phyloP scores from a whole-genome alignment of 2,329 filamentous ascomycete genomes.

The Capronia epimyces region DNA sequence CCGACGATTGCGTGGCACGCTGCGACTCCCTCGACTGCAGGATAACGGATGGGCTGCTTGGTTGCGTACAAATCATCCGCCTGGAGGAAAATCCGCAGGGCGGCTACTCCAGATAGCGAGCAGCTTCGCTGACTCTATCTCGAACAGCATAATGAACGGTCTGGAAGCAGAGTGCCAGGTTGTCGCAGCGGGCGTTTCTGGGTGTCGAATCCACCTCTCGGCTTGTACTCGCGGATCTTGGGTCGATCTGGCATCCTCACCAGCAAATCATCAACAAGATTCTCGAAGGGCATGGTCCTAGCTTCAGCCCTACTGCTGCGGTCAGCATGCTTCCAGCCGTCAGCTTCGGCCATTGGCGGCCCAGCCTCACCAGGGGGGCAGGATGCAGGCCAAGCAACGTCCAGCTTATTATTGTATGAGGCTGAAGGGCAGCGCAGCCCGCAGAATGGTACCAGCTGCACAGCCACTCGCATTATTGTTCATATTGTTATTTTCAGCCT shows the following conservation, averaged over 20 bases:
- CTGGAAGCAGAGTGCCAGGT: neutral
- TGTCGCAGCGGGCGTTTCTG: neutral
- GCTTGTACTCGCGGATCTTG: neutral
- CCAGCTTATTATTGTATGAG: neutral
- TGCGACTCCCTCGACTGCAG: too few species aligned
- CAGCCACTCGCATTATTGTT: too few species aligned
- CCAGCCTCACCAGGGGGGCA: slow-evolving; percentile 7
- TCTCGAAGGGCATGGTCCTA: too few species aligned
- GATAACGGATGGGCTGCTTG: too few species aligned
- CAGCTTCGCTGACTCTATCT: neutral
- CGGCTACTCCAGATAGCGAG: neutral
- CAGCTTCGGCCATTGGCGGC: slow-evolving; percentile 3
- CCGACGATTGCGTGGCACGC: too few species aligned
- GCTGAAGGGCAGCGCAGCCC: neutral
- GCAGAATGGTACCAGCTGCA: too few species aligned
- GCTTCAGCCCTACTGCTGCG: neutral
- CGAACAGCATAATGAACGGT: too few species aligned
- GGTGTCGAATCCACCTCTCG: neutral
- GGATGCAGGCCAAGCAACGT: slow-evolving; percentile 2
- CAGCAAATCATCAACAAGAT: too few species aligned
- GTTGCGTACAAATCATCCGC: too few species aligned
- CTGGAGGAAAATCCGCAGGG: too few species aligned
- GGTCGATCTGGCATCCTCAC: neutral
- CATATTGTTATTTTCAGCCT: too few species aligned
- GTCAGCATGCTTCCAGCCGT: neutral